Evolutionary conservation across 495 filamentous ascomycete species (phyloP), one percentile per base, ranked within the genome.

Genomic region (Aspergillus avenaceus): DNA sequence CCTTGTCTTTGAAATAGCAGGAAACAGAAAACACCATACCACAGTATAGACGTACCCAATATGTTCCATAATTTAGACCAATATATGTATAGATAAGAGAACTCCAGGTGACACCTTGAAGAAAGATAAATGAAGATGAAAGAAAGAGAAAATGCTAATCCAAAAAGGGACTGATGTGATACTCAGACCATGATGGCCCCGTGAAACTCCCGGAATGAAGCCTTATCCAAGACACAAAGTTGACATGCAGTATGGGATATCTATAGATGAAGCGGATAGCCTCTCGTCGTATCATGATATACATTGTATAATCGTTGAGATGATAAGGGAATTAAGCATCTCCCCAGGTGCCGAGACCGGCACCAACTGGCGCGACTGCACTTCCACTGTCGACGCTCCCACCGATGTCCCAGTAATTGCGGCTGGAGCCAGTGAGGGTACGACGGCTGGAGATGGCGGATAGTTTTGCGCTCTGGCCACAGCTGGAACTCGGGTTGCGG

Each of bases 361-460:
- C 78, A 16, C 69, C 72, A 25, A 72, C 72, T 31, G 80, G 76
- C 4, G 79, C 80, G 65, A 86, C 78, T 26, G 81, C 76, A 56
- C 84, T 87, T 4, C 80, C 85, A 49, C 83, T 90, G 7, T 87
- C 87, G 12, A 88, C 80, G 54, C 84, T 88, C 0, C 81, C 86
- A 19, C 88, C 87, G 43, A 92, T 80, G 64, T 95, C 90, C 91
- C 91, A 95, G 64, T 90, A 96, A 73, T 87, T 83, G 49, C 86
- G 72, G 29, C 80, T 86, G 19, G 84, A 88, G 9, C 79, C 74
- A 31, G 70, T 74, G 38, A 70, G 50, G 0, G 61, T 80, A 65
- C 70, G 76, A 64, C 62, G 77, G 67, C 53, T 81, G 71, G 52
- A 83, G 73, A 70, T 78, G 66, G 49, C 80, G 65, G 52, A 83